Conservation (phyloP, 805 yeast species). For the Kuraishia piskuri region DNA sequence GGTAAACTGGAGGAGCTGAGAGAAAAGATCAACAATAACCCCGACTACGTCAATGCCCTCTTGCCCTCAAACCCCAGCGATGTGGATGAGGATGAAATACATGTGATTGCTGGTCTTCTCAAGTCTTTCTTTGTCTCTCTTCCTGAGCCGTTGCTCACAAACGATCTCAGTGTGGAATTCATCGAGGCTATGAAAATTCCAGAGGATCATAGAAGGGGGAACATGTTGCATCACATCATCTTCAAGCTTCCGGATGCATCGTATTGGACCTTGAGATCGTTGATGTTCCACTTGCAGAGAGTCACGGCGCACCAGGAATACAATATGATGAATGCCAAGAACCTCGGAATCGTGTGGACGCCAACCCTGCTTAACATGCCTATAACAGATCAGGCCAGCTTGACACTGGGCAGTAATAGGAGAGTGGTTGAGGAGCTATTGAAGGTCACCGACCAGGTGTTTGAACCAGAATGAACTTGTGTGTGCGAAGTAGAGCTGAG, state of each 20-base stretch:
- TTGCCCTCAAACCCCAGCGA: slow-evolving; percentile 47
- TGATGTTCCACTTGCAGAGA: slow-evolving; percentile 71
- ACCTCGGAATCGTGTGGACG: slow-evolving; percentile 91
- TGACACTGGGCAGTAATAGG: slow-evolving; percentile 56
- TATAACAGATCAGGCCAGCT: slow-evolving; percentile 7
- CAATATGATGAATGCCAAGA: slow-evolving; percentile 78
- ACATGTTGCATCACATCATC: slow-evolving; percentile 81
- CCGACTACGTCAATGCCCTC: slow-evolving; percentile 42
- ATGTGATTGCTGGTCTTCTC: slow-evolving; percentile 78
- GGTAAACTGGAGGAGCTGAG: slow-evolving; percentile 65
- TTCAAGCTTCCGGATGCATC: slow-evolving; percentile 91
- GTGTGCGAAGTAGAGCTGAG: not conserved
- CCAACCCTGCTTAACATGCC: slow-evolving; percentile 59
- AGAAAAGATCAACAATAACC: slow-evolving; percentile 66
- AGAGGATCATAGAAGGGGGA: slow-evolving; percentile 45
- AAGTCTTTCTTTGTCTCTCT: slow-evolving; percentile 77
- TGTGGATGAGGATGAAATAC: slow-evolving; percentile 72
- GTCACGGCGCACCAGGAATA: slow-evolving; percentile 52
- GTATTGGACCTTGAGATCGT: slow-evolving; percentile 80
- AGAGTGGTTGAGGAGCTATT: slow-evolving; percentile 79
- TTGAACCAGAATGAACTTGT: slow-evolving; percentile 17
- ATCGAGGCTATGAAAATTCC: slow-evolving; percentile 63
- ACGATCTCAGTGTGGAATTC: slow-evolving; percentile 51
- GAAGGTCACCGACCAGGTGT: slow-evolving; percentile 73
- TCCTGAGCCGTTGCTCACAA: slow-evolving; percentile 80